Percentiles rank a stretch among this genome's conserved stretches.
These are phyloP conservation scores for Polychaeton citri DNA, from an alignment of 2,329 filamentous ascomycete genomes.

Conservation along the genomic window DNA sequence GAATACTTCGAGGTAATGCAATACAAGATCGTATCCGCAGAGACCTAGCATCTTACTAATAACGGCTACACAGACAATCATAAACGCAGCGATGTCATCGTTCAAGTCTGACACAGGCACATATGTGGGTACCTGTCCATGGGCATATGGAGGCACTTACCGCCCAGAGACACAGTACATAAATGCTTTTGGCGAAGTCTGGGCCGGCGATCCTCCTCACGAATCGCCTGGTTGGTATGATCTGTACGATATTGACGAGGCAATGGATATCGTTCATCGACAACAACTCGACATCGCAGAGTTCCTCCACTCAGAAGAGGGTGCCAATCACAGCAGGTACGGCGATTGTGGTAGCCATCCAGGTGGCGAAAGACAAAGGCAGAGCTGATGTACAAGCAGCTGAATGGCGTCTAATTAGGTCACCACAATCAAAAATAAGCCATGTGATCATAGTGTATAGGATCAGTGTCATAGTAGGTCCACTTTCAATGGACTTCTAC, in stretches of 20 bases:
- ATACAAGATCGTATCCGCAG: background rate
- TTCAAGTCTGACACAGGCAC: constrained; percentile 20
- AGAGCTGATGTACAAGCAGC: too few relatives aligned
- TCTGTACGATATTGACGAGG: constrained; percentile 25
- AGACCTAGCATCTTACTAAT: background rate
- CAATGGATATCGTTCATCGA: constrained; percentile 23
- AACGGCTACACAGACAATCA: constrained; percentile 17
- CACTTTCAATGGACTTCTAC: too few relatives aligned
- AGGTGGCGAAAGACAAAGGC: too few relatives aligned
- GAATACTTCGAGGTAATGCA: constrained; percentile 19
- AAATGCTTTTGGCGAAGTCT: constrained; percentile 27
- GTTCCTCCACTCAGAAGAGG: background rate
- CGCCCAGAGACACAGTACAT: constrained; percentile 24
- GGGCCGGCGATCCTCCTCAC: constrained; percentile 28
- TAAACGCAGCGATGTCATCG: constrained; percentile 21
- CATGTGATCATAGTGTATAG: too few relatives aligned
- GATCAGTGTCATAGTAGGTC: too few relatives aligned
- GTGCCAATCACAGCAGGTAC: too few relatives aligned
- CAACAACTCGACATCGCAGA: constrained; percentile 14
- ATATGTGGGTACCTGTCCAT: constrained; percentile 25
- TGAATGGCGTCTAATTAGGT: too few relatives aligned
- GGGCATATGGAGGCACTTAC: constrained; percentile 28
- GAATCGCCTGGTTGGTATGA: constrained; percentile 28
- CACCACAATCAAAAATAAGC: too few relatives aligned
- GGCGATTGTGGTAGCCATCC: too few relatives aligned